These are phyloP conservation scores for Blepharisma undulans DNA, from an alignment of 169 alveolate genomes.

Conservation along the genomic window DNA sequence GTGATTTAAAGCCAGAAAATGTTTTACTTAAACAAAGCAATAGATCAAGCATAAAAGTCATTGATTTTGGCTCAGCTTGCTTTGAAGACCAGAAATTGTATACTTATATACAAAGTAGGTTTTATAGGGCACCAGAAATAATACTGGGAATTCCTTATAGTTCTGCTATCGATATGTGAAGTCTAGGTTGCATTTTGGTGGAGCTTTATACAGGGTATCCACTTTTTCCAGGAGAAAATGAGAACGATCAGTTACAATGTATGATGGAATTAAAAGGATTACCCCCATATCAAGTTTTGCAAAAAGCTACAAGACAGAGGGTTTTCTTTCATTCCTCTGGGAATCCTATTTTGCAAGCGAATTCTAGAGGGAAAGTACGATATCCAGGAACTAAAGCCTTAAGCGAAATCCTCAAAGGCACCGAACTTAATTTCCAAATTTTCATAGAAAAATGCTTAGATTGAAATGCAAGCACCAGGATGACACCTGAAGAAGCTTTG, in stretches of 20 bases:
- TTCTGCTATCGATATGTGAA: constrained; percentile 74
- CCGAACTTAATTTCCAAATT: constrained; percentile 41
- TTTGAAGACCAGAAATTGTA: constrained; percentile 54
- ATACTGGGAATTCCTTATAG: constrained; percentile 57
- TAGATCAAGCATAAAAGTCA: constrained; percentile 61
- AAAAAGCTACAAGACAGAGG: background rate
- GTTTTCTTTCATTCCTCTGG: background rate
- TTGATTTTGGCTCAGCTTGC: constrained; percentile 79
- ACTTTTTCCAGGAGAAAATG: constrained; percentile 72
- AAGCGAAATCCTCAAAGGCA: background rate
- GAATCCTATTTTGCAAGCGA: background rate
- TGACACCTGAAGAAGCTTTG: constrained; percentile 73
- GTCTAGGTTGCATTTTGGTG: constrained; percentile 74
- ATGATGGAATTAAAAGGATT: constrained; percentile 73
- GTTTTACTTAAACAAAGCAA: constrained; percentile 63
- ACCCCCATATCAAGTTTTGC: background rate
- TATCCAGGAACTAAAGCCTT: background rate
- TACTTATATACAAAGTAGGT: constrained; percentile 75
- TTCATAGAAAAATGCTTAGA: constrained; percentile 65
- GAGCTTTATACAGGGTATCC: constrained; percentile 72
- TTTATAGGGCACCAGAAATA: constrained; percentile 79
- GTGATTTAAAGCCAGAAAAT: constrained; percentile 86
- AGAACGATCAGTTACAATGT: constrained; percentile 68
- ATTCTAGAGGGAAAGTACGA: background rate
- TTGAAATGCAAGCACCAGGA: constrained; percentile 72